Percentiles rank a stretch among this genome's conserved stretches.
Conservation (phyloP, 2,329 filamentous ascomycete species). For the Diaporthe amygdali region DNA sequence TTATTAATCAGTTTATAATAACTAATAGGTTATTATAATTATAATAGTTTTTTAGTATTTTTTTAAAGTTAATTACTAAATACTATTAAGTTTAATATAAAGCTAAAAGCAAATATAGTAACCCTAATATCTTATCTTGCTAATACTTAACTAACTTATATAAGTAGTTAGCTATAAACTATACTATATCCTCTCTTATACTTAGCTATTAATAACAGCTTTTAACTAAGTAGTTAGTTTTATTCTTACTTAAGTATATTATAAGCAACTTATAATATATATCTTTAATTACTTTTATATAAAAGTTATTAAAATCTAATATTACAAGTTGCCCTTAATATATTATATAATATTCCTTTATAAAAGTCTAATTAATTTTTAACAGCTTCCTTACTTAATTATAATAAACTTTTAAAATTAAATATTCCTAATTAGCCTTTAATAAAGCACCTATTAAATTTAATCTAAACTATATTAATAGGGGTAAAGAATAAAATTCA, state of each 20-base stretch:
- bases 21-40: too few relatives aligned
- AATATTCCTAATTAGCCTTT: not conserved
- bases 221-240: not conserved
- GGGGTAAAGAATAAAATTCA: not conserved
- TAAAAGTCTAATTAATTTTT: not conserved
- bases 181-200: not conserved
- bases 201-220: not conserved
- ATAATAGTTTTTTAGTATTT: not conserved
- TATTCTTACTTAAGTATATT: not conserved
- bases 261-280: not conserved
- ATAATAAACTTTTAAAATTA: not conserved
- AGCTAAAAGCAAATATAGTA: not conserved
- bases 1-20: too few relatives aligned
- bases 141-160: too few relatives aligned
- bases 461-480: not conserved
- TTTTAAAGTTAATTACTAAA: not conserved
- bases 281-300: not conserved
- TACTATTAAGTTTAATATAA: not conserved
- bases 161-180: not conserved
- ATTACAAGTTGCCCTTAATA: not conserved
- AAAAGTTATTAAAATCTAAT: not conserved
- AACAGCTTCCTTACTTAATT: not conserved
- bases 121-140: not conserved
- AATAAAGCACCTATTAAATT: not conserved
- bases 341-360: not conserved